These are phyloP conservation scores for Aureobasidium melanogenum DNA, from an alignment of 2,329 filamentous ascomycete species.

Conservation along the genomic window DNA sequence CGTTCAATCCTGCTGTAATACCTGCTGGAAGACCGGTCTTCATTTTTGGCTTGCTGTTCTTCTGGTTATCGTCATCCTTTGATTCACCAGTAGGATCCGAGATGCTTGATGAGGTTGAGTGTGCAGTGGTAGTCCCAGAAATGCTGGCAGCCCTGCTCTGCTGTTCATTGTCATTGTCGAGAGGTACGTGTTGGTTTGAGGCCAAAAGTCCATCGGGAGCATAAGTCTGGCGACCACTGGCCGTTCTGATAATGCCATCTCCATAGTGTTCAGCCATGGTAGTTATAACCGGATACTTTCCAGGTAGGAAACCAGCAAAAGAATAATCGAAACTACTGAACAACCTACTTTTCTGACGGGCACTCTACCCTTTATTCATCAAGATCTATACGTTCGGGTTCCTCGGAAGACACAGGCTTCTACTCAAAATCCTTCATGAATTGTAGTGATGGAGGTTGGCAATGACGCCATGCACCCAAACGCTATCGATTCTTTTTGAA, in stretches of 20 bases:
- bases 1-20: background rate
- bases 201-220: background rate
- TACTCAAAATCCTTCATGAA: background rate
- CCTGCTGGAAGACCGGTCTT: conserved; percentile 1
- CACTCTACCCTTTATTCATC: background rate
- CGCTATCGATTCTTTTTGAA: background rate
- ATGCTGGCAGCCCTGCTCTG: background rate
- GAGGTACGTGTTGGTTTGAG: background rate
- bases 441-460: background rate
- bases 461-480: background rate
- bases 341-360: background rate
- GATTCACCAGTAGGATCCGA: background rate
- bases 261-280: background rate
- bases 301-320: background rate
- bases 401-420: background rate
- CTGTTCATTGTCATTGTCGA: background rate
- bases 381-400: background rate
- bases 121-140: conserved; percentile 1
- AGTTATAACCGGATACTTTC: background rate
- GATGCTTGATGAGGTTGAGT: conserved; percentile 1
- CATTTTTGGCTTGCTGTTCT: background rate
- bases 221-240: conserved; percentile 2
- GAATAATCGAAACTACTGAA: background rate
- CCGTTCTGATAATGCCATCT: conserved; percentile 8
- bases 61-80: background rate